Evolutionary conservation across 192 early-diverging fungal species (phyloP).

Genomic region (Thoreauomyces humboldtii): DNA sequence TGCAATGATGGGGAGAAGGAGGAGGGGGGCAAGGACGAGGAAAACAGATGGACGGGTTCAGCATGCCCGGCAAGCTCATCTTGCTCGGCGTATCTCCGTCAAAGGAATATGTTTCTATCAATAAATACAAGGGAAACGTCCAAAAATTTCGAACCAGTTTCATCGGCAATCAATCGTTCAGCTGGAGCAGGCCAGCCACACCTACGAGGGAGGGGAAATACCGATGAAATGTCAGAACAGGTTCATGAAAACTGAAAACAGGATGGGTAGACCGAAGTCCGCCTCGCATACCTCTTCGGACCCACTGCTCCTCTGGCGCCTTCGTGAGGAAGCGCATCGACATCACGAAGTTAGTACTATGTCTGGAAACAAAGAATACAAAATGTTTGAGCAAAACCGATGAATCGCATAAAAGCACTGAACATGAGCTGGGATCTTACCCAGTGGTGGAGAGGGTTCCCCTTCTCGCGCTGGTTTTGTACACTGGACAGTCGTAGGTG

Average conservation of each 20-base stretch:
- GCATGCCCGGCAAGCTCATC: too few relatives aligned
- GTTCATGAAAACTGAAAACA: not conserved
- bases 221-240: not conserved
- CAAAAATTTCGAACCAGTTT: too few relatives aligned
- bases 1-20: too few relatives aligned
- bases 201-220: not conserved
- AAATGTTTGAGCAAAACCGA: not conserved
- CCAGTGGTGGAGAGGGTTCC: constrained; percentile 59
- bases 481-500: constrained; percentile 62
- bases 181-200: constrained; percentile 18
- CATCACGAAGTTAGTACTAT: constrained; percentile 65
- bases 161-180: constrained; percentile 24
- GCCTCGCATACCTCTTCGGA: constrained; percentile 46
- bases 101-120: too few relatives aligned
- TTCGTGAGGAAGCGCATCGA: constrained; percentile 60
- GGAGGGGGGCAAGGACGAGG: too few relatives aligned
- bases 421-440: constrained; percentile 26
- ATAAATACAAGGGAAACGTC: too few relatives aligned
- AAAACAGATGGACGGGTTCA: too few relatives aligned
- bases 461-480: constrained; percentile 57
- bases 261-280: too few relatives aligned
- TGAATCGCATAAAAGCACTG: not conserved
- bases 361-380: constrained; percentile 30
- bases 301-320: constrained; percentile 55
- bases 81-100: too few relatives aligned